A percentile compares a stretch with the other conserved stretches of the same genome.
phyloP scores from a whole-genome alignment of 345 rosid genomes.

The Citrus inodora region DNA sequence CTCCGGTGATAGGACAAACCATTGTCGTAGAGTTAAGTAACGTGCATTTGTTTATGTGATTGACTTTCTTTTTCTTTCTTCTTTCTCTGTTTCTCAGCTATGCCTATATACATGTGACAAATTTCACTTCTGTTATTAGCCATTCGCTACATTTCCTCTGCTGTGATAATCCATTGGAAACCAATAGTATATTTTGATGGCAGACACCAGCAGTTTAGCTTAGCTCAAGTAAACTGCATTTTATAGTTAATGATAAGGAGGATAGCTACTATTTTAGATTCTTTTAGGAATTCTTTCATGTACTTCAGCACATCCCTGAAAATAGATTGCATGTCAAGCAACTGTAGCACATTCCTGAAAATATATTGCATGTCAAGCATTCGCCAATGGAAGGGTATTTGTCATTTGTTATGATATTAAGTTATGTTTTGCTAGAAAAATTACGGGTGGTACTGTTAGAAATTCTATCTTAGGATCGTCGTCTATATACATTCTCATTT shows the following conservation, averaged over 20 bases:
- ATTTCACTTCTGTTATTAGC: not conserved
- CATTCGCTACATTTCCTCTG: not conserved
- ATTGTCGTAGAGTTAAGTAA: too few relatives aligned
- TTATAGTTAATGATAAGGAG: not conserved
- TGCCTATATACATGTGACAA: not conserved
- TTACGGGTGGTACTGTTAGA: not conserved
- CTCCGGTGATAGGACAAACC: not conserved
- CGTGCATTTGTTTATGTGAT: not conserved
- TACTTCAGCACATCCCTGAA: not conserved
- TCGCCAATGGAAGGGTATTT: not conserved
- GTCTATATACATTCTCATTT: not conserved
- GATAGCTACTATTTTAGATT: not conserved
- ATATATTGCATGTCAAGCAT: too few relatives aligned
- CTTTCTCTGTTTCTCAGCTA: not conserved
- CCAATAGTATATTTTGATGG: not conserved
- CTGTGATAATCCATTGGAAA: not conserved
- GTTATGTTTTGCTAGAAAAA: not conserved
- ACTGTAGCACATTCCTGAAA: not conserved
- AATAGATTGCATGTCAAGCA: too few relatives aligned
- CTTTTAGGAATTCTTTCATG: not conserved
- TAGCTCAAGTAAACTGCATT: too few relatives aligned
- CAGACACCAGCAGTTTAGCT: not conserved
- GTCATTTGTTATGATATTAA: not conserved
- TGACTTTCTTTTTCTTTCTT: not conserved
- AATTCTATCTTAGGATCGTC: not conserved